Base-by-base conservation (phyloP, 2,329 filamentous ascomycete species). In the Ophiocordyceps sinensis region DNA sequence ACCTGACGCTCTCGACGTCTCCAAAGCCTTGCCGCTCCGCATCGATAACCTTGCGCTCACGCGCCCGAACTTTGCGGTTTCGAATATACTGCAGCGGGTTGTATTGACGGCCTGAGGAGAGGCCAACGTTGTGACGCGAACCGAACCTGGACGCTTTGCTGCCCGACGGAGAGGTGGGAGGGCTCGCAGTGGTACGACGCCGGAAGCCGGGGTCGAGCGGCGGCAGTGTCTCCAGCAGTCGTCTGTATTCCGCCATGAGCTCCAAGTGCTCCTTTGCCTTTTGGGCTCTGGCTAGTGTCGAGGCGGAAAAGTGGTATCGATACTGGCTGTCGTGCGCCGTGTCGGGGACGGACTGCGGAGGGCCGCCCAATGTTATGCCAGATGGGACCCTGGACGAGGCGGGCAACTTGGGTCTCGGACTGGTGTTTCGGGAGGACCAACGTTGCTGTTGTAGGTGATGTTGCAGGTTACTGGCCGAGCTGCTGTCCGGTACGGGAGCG, bases 1-100 rank as follows among this genome's bases (percentile, higher is more conserved):
- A 66, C 40, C 74, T 75, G 8, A 94, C 85, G 37, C 68, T 74
- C 4, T 74, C 67, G 1, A 85, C 66, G 57, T 95, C 79, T 32
- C 75, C 70, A 65, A 93, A 96, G 1, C 84, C 85, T 49, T 84
- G 79, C 1, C 71, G 68, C 46, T 85, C 78, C 14, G 83, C 78
- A 51, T 91, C 77, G 29, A 94, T 79, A 1, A 73, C 63, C 48
- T 75, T 79, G 34, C 85, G 75, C 61, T 93, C 85, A 14, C 88
- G 75, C 23, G 82, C 81, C 46, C 91, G 74, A 12, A 91, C 75
- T 56, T 88, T 89, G 38, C 89, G 75, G 55, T 98, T 96, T 17
- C 91, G 80, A 42, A 96, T 83, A 51, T 86, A 86, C 59, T 96
- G 91, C 21, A 98, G 63, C 5, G 89, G 91, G 56, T 98, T 94